Conservation (phyloP, 2,329 filamentous ascomycete genomes). For the Nemania sp. region DNA sequence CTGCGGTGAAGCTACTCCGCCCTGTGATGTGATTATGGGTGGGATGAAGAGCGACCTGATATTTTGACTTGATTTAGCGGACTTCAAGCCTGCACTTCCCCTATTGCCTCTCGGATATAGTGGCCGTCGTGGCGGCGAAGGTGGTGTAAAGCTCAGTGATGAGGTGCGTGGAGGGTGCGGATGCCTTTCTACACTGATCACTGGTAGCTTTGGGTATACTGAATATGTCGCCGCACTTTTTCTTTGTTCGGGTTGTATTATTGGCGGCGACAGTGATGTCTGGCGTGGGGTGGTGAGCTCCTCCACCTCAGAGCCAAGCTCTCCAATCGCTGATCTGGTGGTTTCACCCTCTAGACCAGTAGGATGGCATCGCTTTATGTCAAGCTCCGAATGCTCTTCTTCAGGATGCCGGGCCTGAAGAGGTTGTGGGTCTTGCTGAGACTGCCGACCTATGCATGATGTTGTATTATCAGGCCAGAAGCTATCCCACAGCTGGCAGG, state of each 20-base stretch:
- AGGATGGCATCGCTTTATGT: slow-evolving; percentile 16
- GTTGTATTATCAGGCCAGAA: slow-evolving; percentile 48
- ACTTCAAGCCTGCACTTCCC: slow-evolving; percentile 31
- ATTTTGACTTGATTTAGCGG: slow-evolving; percentile 28
- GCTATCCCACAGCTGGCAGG: slow-evolving; percentile 55
- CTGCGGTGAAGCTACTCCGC: slow-evolving; percentile 2
- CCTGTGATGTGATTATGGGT: slow-evolving; percentile 6
- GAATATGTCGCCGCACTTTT: slow-evolving; percentile 43
- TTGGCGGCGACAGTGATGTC: slow-evolving; percentile 21
- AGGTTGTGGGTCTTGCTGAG: slow-evolving; percentile 30
- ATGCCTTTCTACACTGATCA: slow-evolving; percentile 22
- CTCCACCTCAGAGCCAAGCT: slow-evolving; percentile 35
- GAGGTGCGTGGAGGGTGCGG: slow-evolving; percentile 44
- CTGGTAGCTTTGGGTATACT: slow-evolving; percentile 47
- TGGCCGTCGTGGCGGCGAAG: slow-evolving; percentile 33
- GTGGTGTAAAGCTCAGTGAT: slow-evolving; percentile 36
- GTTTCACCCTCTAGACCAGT: slow-evolving; percentile 34
- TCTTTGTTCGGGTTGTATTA: slow-evolving; percentile 21
- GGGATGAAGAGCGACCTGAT: slow-evolving; percentile 23
- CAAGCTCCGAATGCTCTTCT: slow-evolving; percentile 30
- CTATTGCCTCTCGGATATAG: slow-evolving; percentile 33
- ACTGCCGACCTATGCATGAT: neutral
- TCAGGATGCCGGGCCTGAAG: too few relatives aligned
- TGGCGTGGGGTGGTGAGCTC: slow-evolving; percentile 28
- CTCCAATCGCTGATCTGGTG: slow-evolving; percentile 29